A percentile compares a stretch with the other conserved stretches of the same genome.
These are phyloP conservation scores for Ogataea siamensis DNA, from an alignment of 805 yeast genomes.

Conservation along the genomic window DNA sequence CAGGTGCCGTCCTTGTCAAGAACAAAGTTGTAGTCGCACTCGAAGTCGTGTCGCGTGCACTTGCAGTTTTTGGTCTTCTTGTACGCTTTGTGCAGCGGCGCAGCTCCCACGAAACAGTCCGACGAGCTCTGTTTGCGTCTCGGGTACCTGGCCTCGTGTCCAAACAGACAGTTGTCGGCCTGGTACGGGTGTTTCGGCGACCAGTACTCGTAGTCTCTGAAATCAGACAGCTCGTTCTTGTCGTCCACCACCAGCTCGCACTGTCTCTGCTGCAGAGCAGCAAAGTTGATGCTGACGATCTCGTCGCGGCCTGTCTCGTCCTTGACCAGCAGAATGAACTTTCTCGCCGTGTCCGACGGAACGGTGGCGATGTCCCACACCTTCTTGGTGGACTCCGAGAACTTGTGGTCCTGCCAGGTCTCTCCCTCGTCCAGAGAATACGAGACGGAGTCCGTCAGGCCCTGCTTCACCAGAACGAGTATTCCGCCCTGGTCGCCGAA, in stretches of 20 bases:
- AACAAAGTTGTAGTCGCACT: conserved; percentile 86
- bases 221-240: conserved; percentile 20
- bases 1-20: conserved; percentile 80
- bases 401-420: conserved; percentile 67
- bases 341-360: conserved; percentile 85
- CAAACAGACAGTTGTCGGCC: conserved; percentile 60
- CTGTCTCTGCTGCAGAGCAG: conserved; percentile 47
- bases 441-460: conserved; percentile 51
- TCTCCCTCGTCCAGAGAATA: conserved; percentile 81
- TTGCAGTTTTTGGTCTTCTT: conserved; percentile 64
- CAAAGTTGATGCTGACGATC: conserved; percentile 57
- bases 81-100: conserved; percentile 57
- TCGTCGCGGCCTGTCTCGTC: conserved; percentile 35
- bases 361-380: conserved; percentile 81
- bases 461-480: conserved; percentile 64
- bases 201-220: conserved; percentile 64
- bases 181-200: conserved; percentile 55
- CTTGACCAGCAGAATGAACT: conserved; percentile 63
- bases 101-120: conserved; percentile 71
- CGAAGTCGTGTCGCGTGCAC: conserved; percentile 85
- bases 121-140: conserved; percentile 53
- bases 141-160: conserved; percentile 61
- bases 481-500: conserved; percentile 94
- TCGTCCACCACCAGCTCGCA: conserved; percentile 50
- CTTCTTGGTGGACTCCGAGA: conserved; percentile 52